Evolutionary conservation across 805 yeast genomes (phyloP).

Genomic region (Yamadazyma scolyti): DNA sequence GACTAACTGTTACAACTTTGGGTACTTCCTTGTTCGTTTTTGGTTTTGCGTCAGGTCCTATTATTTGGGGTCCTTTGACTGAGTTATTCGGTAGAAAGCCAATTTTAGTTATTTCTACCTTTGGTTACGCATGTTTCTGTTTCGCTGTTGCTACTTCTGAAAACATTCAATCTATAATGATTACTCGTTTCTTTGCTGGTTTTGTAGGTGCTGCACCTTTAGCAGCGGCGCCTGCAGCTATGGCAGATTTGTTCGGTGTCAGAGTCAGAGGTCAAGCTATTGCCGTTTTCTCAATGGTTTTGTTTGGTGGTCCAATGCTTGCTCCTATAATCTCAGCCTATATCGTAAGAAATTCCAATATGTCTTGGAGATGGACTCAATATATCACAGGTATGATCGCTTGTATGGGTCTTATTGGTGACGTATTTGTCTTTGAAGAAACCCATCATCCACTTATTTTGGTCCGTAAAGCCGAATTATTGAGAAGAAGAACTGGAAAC

Average conservation of each 20-base stretch:
- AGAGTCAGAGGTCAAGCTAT: conserved; percentile 72
- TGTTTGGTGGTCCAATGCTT: conserved; percentile 74
- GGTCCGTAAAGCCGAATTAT: conserved; percentile 27
- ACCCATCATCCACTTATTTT: conserved; percentile 38
- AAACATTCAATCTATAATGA: conserved; percentile 70
- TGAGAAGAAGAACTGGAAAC: conserved; percentile 38
- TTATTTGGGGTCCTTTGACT: conserved; percentile 59
- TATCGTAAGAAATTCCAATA: conserved; percentile 31
- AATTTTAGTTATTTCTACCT: conserved; percentile 42
- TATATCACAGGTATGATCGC: conserved; percentile 48
- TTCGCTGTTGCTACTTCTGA: conserved; percentile 75
- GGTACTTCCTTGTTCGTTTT: conserved; percentile 80
- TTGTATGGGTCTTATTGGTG: conserved; percentile 25
- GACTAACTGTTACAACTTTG: conserved; percentile 65
- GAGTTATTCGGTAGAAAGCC: conserved; percentile 35
- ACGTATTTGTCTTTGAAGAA: conserved; percentile 31
- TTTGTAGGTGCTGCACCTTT: conserved; percentile 80
- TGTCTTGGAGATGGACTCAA: conserved; percentile 58
- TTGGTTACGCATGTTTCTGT: conserved; percentile 36
- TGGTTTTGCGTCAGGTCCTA: conserved; percentile 92
- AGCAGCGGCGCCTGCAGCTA: conserved; percentile 80
- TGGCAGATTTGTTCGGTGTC: conserved; percentile 76
- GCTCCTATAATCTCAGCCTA: conserved; percentile 64
- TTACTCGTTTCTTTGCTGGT: conserved; percentile 79
- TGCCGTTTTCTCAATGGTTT: conserved; percentile 65